phyloP scores from a whole-genome alignment of 2,329 filamentous ascomycete species.

The Helotiales sp. region DNA sequence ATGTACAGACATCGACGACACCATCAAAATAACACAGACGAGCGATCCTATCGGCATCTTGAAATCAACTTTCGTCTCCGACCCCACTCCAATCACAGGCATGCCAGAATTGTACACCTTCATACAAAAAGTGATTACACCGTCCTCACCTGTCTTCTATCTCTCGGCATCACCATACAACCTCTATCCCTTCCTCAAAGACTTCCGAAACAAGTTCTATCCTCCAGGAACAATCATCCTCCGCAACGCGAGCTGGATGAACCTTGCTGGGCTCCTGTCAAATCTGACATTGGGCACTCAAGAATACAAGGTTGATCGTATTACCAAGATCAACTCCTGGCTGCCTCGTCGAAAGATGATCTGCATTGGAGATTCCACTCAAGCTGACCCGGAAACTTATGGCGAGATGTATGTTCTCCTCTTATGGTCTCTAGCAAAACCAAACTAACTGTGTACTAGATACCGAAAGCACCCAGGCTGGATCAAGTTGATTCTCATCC shows the following conservation, averaged over 20 bases:
- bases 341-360: conserved; percentile 79
- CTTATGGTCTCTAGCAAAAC: background rate
- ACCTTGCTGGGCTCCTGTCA: conserved; percentile 74
- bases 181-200: conserved; percentile 80
- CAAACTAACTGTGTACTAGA: conserved; percentile 36
- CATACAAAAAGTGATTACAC: conserved; percentile 53
- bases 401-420: conserved; percentile 65
- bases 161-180: conserved; percentile 93
- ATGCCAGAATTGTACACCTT: conserved; percentile 84
- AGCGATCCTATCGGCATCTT: conserved; percentile 79
- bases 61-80: conserved; percentile 77
- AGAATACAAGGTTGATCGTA: conserved; percentile 81
- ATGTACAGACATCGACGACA: conserved; percentile 80
- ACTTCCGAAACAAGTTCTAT: conserved; percentile 71
- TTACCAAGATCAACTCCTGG: conserved; percentile 76
- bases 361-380: conserved; percentile 86
- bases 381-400: conserved; percentile 88
- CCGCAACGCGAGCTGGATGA: conserved; percentile 84
- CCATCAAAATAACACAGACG: conserved; percentile 88
- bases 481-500: conserved; percentile 82
- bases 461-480: conserved; percentile 69
- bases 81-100: conserved; percentile 67
- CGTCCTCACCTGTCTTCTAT: conserved; percentile 82
- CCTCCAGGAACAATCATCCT: conserved; percentile 80
- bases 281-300: conserved; percentile 79